A percentile compares a stretch with the other conserved stretches of the same genome.
Conservation (phyloP, 2,329 filamentous ascomycete species). For the Phialemoniopsis sp. region DNA sequence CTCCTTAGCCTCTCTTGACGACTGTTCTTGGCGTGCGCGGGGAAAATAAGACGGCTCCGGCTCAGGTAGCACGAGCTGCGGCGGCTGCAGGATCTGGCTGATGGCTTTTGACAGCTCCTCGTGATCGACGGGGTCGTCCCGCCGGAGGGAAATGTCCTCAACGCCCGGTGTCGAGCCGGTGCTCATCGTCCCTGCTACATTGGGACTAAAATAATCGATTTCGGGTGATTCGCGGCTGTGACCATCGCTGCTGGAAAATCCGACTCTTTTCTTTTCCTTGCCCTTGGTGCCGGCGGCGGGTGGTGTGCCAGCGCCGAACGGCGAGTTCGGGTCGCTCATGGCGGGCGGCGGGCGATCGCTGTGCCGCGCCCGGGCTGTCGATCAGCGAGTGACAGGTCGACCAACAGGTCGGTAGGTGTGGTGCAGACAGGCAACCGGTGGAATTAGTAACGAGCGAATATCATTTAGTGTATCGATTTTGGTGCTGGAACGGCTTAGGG, state of each 20-base stretch:
- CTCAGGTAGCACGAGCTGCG: not conserved
- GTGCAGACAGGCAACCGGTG: too few relatives aligned
- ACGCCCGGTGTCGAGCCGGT: too few relatives aligned
- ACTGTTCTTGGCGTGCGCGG: constrained; percentile 10
- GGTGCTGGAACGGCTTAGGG: too few relatives aligned
- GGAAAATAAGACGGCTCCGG: constrained; percentile 10
- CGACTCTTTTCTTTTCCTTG: constrained; percentile 16
- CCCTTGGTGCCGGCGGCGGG: constrained; percentile 2
- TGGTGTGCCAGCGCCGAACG: too few relatives aligned
- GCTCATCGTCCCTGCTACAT: not conserved
- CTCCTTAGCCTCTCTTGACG: constrained; percentile 26
- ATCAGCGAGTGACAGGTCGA: too few relatives aligned
- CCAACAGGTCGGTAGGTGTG: too few relatives aligned
- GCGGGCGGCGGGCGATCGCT: too few relatives aligned
- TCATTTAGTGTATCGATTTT: too few relatives aligned
- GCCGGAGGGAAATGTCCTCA: not conserved
- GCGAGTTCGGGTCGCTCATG: too few relatives aligned
- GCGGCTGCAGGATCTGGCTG: constrained; percentile 8
- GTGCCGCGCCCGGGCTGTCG: too few relatives aligned
- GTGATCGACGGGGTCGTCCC: constrained; percentile 10
- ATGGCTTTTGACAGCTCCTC: constrained; percentile 10
- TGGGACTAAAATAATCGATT: constrained; percentile 1
- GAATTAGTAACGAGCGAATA: too few relatives aligned
- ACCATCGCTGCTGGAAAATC: constrained; percentile 8
- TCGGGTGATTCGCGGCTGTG: not conserved